Conservation (phyloP, 176 grass and related monocot species). For the Alopecurus myosuroides region DNA sequence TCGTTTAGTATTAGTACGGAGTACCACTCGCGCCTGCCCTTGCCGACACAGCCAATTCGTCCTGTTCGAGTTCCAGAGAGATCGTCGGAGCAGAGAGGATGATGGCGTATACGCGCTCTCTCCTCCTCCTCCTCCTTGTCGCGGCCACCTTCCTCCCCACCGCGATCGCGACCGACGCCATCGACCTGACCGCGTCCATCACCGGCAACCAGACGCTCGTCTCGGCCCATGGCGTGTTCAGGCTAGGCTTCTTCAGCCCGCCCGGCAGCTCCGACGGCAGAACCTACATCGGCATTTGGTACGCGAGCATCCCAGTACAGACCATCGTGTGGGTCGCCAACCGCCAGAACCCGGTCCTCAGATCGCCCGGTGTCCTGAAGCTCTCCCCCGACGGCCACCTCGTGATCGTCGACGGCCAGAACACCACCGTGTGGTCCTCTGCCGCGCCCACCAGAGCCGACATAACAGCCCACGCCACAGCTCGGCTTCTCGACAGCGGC, state of each 20-base stretch:
- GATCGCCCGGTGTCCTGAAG: neutral
- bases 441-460: neutral
- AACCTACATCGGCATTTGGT: slow-evolving; percentile 41
- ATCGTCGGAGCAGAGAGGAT: neutral
- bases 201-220: too few species aligned
- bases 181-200: neutral
- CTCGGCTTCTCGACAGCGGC: slow-evolving; percentile 17
- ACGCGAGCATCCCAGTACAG: neutral
- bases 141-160: neutral
- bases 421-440: slow-evolving; percentile 27
- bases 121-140: neutral
- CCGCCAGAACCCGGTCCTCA: slow-evolving; percentile 10
- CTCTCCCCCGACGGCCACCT: slow-evolving; percentile 25
- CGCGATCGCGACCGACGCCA: neutral
- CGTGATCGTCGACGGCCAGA: slow-evolving; percentile 9
- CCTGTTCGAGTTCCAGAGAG: neutral
- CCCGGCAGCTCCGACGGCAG: neutral
- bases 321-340: slow-evolving; percentile 49
- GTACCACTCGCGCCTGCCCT: neutral
- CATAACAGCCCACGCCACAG: neutral
- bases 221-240: too few species aligned
- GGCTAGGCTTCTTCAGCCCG: slow-evolving; percentile 46
- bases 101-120: neutral
- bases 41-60: neutral
- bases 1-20: neutral